phyloP scores from a whole-genome alignment of 345 rosid genomes.

The Brassica incana region DNA sequence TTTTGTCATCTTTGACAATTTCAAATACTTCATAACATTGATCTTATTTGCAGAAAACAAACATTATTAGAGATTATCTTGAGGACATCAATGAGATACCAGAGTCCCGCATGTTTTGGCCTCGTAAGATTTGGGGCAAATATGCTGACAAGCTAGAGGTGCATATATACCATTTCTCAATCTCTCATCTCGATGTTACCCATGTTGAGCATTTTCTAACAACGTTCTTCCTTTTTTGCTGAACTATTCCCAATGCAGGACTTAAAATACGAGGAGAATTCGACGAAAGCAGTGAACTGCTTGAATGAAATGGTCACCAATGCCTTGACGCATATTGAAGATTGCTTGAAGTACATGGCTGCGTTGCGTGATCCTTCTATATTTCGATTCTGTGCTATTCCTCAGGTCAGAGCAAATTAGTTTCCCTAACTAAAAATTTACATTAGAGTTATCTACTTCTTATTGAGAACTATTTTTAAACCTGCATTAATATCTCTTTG shows the following conservation, averaged over 20 bases:
- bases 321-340: constrained; percentile 72
- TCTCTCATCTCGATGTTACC: constrained; percentile 4
- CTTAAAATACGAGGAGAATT: constrained; percentile 79
- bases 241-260: constrained; percentile 49
- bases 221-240: constrained; percentile 9
- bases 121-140: constrained; percentile 86
- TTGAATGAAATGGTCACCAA: constrained; percentile 94
- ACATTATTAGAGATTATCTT: constrained; percentile 92
- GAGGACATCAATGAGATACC: constrained; percentile 99
- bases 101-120: constrained; percentile 99
- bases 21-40: constrained; percentile 1
- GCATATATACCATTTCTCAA: constrained; percentile 32
- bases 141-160: constrained; percentile 94
- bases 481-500: too few species aligned
- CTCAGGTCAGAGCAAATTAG: constrained; percentile 74
- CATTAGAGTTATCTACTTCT: too few species aligned
- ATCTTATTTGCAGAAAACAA: constrained; percentile 64
- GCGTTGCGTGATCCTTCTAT: constrained; percentile 65
- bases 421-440: too few species aligned
- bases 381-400: constrained; percentile 89
- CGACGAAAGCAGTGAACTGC: constrained; percentile 80
- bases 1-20: too few species aligned
- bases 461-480: too few species aligned
- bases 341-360: constrained; percentile 78
- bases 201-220: constrained; percentile 19